phyloP scores from a whole-genome alignment of 257 asterid species.

The Linderniella brevidens region DNA sequence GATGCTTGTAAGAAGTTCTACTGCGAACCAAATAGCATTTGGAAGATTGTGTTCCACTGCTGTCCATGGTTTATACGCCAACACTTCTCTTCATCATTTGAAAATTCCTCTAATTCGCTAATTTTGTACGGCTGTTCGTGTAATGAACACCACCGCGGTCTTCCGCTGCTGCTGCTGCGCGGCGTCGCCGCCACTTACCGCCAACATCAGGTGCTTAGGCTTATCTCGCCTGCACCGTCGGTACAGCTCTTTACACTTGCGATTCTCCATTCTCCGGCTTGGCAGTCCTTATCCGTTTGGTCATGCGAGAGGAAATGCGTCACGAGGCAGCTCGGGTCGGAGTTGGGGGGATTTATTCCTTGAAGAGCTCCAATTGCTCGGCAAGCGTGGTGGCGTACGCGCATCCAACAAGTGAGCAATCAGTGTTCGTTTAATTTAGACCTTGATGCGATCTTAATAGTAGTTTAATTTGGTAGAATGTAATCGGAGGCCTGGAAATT shows the following conservation, averaged over 20 bases:
- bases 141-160: conserved; percentile 39
- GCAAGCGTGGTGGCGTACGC: conserved; percentile 35
- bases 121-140: conserved; percentile 56
- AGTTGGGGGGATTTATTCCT: conserved; percentile 37
- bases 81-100: too few species aligned
- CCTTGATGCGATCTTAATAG: neutral
- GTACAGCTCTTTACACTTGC: conserved; percentile 13
- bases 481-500: too few species aligned
- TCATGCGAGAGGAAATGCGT: conserved; percentile 13
- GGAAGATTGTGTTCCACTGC: too few species aligned
- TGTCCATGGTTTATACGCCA: too few species aligned
- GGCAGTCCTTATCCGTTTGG: conserved; percentile 14
- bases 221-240: conserved; percentile 1
- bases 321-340: conserved; percentile 44
- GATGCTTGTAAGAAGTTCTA: neutral
- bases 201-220: conserved; percentile 14
- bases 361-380: conserved; percentile 36
- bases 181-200: conserved; percentile 39
- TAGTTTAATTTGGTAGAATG: neutral
- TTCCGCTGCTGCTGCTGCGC: conserved; percentile 56
- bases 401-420: conserved; percentile 53
- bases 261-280: conserved; percentile 15
- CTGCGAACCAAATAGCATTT: neutral
- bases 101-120: too few species aligned
- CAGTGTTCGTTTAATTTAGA: neutral